Base-by-base conservation (phyloP, 2,329 filamentous ascomycete species). In the Fusarium fracticaudum region DNA sequence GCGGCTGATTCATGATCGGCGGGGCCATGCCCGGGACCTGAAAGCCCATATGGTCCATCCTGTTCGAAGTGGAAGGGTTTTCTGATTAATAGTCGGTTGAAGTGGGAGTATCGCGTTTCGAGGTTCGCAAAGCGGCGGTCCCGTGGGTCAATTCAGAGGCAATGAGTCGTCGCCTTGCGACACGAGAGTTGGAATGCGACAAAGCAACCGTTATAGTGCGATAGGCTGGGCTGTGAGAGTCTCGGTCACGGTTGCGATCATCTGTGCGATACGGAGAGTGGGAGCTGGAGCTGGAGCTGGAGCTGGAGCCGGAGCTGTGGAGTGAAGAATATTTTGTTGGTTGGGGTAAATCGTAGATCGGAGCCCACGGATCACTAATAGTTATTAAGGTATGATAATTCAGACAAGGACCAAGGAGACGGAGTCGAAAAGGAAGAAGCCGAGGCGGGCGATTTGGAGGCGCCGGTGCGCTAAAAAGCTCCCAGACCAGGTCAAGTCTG, bases 1-100 rank as follows among this genome's bases (percentile, higher is more conserved):
- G 90, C 69, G 91, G 89, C 74, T 90, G 91, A 80, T 90, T 90
- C 84, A 92, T 88, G 77, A 93, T 84, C 63, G 88, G 87, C 74
- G 89, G 88, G 75, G 86, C 84, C 84, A 89, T 88, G 74, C 84
- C 83, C 65, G 88, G 87, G 81, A 91, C 88, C 78, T 90, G 88
- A 79, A 90, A 91, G 79, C 84, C 84, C 78, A 90, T 86, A 71
- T 86, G 87, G 76, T 90, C 80, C 81, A 83, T 83, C 66, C 64
- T 73, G 64, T 54, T 53, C n/a, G 41, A 45, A 26, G 40, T 22
- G 33, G 26, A 33, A 48, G 38, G 41, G 55, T 33, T 45, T 22
- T 47, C 55, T 35, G 40, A 17, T 43, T 26, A 55, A 20, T 26
- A 40, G 35, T 58, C 29, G 44, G 48, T 48, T 41, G 53, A 44